Base-by-base conservation (phyloP, 1,284 basidiomycete genomes). In the Ustilago vetiveriae region DNA sequence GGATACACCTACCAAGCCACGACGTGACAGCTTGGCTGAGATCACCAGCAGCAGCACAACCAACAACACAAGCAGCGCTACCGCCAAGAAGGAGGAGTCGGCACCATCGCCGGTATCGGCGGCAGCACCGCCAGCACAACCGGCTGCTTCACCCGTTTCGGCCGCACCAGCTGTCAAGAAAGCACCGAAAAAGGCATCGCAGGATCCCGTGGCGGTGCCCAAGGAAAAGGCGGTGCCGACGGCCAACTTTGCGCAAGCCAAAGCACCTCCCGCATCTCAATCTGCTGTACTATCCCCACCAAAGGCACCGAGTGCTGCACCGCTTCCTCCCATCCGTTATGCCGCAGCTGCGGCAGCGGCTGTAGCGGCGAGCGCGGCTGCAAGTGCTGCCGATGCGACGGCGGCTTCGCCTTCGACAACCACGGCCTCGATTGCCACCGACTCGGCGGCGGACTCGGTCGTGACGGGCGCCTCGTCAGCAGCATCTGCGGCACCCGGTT, bases 271-370 rank as follows among this genome's bases (percentile, higher is more conserved):
- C 11, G 41, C 70, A 22, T 42, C 60, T 9, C 78, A 45, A 48
- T 71, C 43, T 27, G 56, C 62, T 4, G 67, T 72, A 7, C 60
- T 72, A 10, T 64, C 74, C n/a, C 68, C 74, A 22, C 59, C 79
- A 16, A 76, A 74, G 29, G 66, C 74, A 37, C 58, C 74, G 2
- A 66, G 67, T 24, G 63, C 75, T 36, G 72, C 80, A n/a, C 63
- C 75, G 39, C 68, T 81, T 11, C 90, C 92, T 23, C 86, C 87
- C 2, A 92, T 95, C 78, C 87, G 91, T 45, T 97, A 97, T 79
- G 91, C 94, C 29, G 88, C 92, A 8, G 93, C 92, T 0, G 94
- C 93, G 2, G 93, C 92, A 1, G 92, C 92, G 0, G 92, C 91
- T 0, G 72, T 79, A 0, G 66, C 72, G 22, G 42, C 41, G 2